phyloP scores from a whole-genome alignment of 768 basidiomycete species.

The Paxillus involutus region DNA sequence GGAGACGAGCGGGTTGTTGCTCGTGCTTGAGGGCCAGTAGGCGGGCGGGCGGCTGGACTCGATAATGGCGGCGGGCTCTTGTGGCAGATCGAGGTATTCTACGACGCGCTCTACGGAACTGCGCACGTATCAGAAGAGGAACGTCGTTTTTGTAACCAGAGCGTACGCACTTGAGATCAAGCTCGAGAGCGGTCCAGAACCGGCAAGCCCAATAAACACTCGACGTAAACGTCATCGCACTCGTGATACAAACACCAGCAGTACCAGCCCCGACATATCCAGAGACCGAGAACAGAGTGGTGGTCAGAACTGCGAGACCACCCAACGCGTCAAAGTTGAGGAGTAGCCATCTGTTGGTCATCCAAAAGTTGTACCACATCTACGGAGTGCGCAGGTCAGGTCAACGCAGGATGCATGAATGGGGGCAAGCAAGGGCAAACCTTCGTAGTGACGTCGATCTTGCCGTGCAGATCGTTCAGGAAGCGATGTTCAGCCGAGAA shows the following conservation, averaged over 20 bases:
- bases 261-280: slow-evolving; percentile 58
- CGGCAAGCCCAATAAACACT: slow-evolving; percentile 52
- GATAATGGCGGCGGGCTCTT: slow-evolving; percentile 79
- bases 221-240: slow-evolving; percentile 61
- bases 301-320: slow-evolving; percentile 68
- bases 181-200: slow-evolving; percentile 57
- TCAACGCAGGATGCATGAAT: neutral
- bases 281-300: slow-evolving; percentile 73
- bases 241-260: slow-evolving; percentile 75
- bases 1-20: slow-evolving; percentile 53
- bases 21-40: slow-evolving; percentile 85
- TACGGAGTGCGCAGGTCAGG: neutral
- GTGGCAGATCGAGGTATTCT: slow-evolving; percentile 88
- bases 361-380: slow-evolving; percentile 91
- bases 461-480: slow-evolving; percentile 68
- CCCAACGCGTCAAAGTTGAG: slow-evolving; percentile 82
- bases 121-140: slow-evolving; percentile 5
- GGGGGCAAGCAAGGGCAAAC: slow-evolving; percentile 31
- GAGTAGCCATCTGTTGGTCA: slow-evolving; percentile 85
- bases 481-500: slow-evolving; percentile 83
- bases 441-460: slow-evolving; percentile 79
- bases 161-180: slow-evolving; percentile 67
- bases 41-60: slow-evolving; percentile 79
- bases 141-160: neutral
- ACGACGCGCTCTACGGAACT: slow-evolving; percentile 90